These are phyloP conservation scores for Cytidiella melzeri DNA, from an alignment of 768 basidiomycete species.

Conservation along the genomic window DNA sequence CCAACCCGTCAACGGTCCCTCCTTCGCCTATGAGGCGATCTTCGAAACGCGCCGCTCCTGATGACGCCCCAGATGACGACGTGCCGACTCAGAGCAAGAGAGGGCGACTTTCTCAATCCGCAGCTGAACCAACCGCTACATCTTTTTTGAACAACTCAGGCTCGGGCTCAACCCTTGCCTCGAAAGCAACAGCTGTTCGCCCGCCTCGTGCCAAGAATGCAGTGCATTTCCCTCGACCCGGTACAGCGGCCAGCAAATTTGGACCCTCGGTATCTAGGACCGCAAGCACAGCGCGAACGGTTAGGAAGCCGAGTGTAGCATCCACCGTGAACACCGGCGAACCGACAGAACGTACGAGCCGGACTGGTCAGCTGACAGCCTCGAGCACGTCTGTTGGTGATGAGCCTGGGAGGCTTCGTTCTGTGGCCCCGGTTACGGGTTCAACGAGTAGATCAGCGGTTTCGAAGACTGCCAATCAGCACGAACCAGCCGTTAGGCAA, in stretches of 20 bases:
- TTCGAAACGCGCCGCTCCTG: slow-evolving; percentile 41
- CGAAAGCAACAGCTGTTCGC: slow-evolving; percentile 10
- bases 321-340: not conserved
- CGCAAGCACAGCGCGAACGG: not conserved
- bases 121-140: not conserved
- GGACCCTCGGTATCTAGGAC: not conserved
- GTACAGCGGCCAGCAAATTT: not conserved
- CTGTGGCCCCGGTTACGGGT: not conserved
- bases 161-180: slow-evolving; percentile 6
- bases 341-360: not conserved
- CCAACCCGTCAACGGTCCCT: slow-evolving; percentile 11
- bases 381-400: not conserved
- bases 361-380: slow-evolving; percentile 3
- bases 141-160: not conserved
- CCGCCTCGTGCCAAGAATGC: slow-evolving; percentile 13
- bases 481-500: no score
- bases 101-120: not conserved
- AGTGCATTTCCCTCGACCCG: not conserved
- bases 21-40: slow-evolving; percentile 37
- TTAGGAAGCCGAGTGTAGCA: not conserved
- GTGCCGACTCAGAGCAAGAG: slow-evolving; percentile 29
- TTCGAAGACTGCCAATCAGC: no score
- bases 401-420: not conserved
- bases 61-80: slow-evolving; percentile 14
- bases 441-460: not conserved